phyloP scores from a whole-genome alignment of 805 yeast genomes.

The Grigorovia yakushimaensis region DNA sequence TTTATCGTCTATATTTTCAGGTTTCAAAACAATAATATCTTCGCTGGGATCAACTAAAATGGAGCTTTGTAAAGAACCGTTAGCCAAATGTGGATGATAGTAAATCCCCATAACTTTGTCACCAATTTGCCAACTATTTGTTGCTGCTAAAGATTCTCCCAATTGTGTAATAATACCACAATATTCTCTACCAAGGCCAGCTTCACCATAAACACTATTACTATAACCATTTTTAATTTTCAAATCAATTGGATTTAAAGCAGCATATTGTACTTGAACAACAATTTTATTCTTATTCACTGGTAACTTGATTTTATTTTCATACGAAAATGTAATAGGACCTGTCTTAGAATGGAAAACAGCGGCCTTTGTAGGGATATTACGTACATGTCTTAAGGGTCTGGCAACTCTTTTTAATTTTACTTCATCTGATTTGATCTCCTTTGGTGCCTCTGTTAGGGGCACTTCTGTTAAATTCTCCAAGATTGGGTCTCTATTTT shows the following conservation, averaged over 20 bases:
- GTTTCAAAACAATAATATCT: slow-evolving; percentile 41
- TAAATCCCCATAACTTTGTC: slow-evolving; percentile 57
- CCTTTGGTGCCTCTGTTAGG: slow-evolving; percentile 19
- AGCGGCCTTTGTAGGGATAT: slow-evolving; percentile 40
- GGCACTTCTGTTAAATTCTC: slow-evolving; percentile 12
- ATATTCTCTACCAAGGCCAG: slow-evolving; percentile 66
- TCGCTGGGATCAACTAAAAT: slow-evolving; percentile 42
- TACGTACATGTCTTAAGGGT: slow-evolving; percentile 42
- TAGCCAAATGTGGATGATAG: slow-evolving; percentile 40
- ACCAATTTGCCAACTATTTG: slow-evolving; percentile 38
- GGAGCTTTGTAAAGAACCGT: slow-evolving; percentile 51
- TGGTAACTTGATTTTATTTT: slow-evolving; percentile 42
- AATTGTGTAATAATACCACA: slow-evolving; percentile 49
- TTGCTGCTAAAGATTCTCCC: slow-evolving; percentile 35
- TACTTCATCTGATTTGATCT: slow-evolving; percentile 15
- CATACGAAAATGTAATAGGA: slow-evolving; percentile 40
- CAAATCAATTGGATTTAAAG: slow-evolving; percentile 58
- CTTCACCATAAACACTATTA: slow-evolving; percentile 41
- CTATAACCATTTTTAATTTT: slow-evolving; percentile 48
- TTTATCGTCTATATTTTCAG: slow-evolving; percentile 35
- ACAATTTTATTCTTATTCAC: slow-evolving; percentile 39
- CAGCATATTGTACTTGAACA: slow-evolving; percentile 49
- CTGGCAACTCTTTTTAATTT: slow-evolving; percentile 32
- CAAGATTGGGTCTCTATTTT: slow-evolving; percentile 16
- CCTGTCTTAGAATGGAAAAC: slow-evolving; percentile 33